phyloP scores from a whole-genome alignment of 495 filamentous ascomycete genomes.

The Podospora tetraspora region DNA sequence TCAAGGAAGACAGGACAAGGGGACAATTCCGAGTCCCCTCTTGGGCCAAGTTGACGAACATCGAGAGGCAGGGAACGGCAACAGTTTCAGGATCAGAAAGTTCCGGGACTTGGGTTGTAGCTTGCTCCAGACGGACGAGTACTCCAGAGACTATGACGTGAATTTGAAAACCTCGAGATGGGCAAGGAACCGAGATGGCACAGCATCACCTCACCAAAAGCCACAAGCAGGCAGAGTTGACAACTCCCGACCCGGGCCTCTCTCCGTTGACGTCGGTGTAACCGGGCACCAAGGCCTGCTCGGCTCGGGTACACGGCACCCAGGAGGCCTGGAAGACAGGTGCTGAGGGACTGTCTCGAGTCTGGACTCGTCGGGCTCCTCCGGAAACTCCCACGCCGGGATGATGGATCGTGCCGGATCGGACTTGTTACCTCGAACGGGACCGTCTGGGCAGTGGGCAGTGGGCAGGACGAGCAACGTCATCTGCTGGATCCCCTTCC shows the following conservation, averaged over 20 bases:
- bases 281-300: neutral
- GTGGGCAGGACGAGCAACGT: neutral
- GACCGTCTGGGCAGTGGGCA: neutral
- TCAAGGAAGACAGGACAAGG: too few relatives aligned
- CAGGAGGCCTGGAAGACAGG: neutral
- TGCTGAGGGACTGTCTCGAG: too few relatives aligned
- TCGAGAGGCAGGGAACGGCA: too few relatives aligned
- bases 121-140: neutral
- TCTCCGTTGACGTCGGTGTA: neutral
- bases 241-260: neutral
- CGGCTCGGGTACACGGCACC: neutral
- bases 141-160: neutral
- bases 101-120: neutral
- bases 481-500: neutral
- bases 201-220: neutral
- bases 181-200: neutral
- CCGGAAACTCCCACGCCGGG: too few relatives aligned
- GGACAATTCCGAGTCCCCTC: neutral
- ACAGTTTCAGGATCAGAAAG: neutral
- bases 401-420: neutral
- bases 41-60: neutral
- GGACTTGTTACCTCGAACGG: neutral
- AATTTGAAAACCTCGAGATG: neutral
- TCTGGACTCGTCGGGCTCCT: too few relatives aligned
- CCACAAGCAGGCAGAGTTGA: neutral